phyloP scores from a whole-genome alignment of 768 basidiomycete species.

The Lenzites betulinus region DNA sequence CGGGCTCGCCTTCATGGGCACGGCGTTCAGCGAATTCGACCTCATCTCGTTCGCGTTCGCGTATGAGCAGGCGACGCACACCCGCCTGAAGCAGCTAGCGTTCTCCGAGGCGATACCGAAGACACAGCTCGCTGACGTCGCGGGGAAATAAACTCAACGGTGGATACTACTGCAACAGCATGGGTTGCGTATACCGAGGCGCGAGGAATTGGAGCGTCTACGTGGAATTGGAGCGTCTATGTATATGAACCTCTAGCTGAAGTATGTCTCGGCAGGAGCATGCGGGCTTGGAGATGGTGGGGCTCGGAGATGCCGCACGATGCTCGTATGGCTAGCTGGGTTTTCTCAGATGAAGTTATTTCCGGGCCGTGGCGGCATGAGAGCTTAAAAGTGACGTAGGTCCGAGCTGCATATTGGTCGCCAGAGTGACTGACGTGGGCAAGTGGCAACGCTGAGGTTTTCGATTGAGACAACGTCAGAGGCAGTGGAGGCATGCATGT shows the following conservation, averaged over 20 bases:
- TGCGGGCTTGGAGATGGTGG: too few relatives aligned
- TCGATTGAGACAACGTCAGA: not conserved
- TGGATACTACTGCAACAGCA: not conserved
- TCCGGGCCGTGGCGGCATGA: too few relatives aligned
- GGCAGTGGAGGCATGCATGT: not conserved
- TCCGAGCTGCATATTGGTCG: not conserved
- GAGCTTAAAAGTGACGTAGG: not conserved
- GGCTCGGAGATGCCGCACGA: too few relatives aligned
- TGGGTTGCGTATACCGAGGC: too few relatives aligned
- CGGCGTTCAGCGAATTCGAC: conserved; percentile 59
- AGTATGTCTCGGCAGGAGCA: too few relatives aligned
- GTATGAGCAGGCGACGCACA: conserved; percentile 49
- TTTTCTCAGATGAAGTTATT: too few relatives aligned
- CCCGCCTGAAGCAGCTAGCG: conserved; percentile 31
- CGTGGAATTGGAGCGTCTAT: not conserved
- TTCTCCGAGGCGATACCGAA: conserved; percentile 35
- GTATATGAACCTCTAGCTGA: too few relatives aligned
- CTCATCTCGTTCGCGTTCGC: conserved; percentile 63
- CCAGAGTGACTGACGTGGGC: not conserved
- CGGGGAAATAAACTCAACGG: conserved; percentile 17
- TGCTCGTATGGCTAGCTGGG: too few relatives aligned
- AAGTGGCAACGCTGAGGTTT: not conserved
- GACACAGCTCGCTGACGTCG: conserved; percentile 34
- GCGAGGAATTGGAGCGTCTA: too few relatives aligned
- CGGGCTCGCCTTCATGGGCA: conserved; percentile 62